A percentile compares a stretch with the other conserved stretches of the same genome.
phyloP scores from a whole-genome alignment of 2,329 filamentous ascomycete species.

The Pseudocercospora fuligena region DNA sequence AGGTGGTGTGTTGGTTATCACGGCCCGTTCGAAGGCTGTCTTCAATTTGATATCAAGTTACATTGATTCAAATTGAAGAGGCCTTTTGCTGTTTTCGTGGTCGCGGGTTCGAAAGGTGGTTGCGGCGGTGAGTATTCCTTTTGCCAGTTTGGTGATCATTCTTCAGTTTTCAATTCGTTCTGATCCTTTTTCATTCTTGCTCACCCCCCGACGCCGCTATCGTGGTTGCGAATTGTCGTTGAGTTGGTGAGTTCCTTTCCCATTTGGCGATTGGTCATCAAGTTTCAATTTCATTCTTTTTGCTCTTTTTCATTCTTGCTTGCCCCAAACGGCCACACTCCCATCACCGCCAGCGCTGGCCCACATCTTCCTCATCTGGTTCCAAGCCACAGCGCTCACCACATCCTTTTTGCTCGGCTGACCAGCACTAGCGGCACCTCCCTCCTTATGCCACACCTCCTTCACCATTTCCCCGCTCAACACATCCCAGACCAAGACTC shows the following conservation, averaged over 20 bases:
- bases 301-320: constrained; percentile 22
- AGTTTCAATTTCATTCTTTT: neutral
- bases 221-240: no score
- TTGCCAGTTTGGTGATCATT: neutral
- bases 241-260: no score
- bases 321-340: constrained; percentile 43
- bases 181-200: neutral
- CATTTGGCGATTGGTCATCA: neutral
- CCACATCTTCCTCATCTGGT: constrained; percentile 52
- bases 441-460: constrained; percentile 56
- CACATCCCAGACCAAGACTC: constrained; percentile 82
- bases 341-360: constrained; percentile 57
- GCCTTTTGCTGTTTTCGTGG: neutral
- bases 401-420: constrained; percentile 49
- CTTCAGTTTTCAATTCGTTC: neutral
- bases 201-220: no score
- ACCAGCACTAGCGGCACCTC: constrained; percentile 29
- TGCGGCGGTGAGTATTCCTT: neutral
- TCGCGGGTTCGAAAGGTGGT: neutral
- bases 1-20: neutral
- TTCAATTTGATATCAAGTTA: neutral
- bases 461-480: constrained; percentile 72
- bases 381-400: constrained; percentile 55
- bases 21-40: neutral
- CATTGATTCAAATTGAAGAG: neutral